Base-by-base conservation (phyloP, 1,284 basidiomycete species). In the Ceratorhiza oryzae-sativae region DNA sequence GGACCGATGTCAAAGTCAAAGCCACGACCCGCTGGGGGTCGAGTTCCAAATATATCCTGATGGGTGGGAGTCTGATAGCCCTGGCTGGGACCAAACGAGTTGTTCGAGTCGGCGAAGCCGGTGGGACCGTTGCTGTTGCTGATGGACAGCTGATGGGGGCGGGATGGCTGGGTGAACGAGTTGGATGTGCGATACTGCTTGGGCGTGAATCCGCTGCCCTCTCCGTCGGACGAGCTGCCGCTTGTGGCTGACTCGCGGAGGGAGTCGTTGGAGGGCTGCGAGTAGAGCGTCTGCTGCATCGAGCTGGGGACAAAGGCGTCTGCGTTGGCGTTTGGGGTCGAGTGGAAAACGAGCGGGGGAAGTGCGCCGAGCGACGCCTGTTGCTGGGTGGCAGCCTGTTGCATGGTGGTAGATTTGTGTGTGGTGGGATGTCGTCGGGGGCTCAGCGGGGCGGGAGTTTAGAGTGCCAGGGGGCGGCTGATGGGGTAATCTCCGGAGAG, bases 311-410 rank as follows among this genome's bases (percentile, higher is more conserved):
- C 45, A 42, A 68, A 68, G 53, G 27, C 56, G 39, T 68, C 65
- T 45, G 36, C 39, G n/a, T n/a, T 53, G 65, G 65, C 42, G 53
- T 42, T 56, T 4, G 65, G 51, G 20, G 65, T 56, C 10, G 36
- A 41, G 30, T 68, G 65, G 39, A 68, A 68, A 68, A 68, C 65
- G 51, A 68, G 65, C 39, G 65, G 65, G 41, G 65, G 65, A 51
- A 68, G 65, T 51, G 51, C 51, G 65, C 65, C 65, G 13, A 56
- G 49, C 20, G 63, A 48, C 48, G 51, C 49, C 51, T 68, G 62
- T 65, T 46, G 62, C 62, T 65, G 62, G 32, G 48, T 27, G 62
- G 46, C 34, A 30, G 62, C 30, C 23, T 65, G 62, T 25, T 65
- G 65, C 65, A 68, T 68, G n/a, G 20, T 39, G 23, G 15, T 65